phyloP scores from a whole-genome alignment of 306 rosid species.

The Quercus mongolica region DNA sequence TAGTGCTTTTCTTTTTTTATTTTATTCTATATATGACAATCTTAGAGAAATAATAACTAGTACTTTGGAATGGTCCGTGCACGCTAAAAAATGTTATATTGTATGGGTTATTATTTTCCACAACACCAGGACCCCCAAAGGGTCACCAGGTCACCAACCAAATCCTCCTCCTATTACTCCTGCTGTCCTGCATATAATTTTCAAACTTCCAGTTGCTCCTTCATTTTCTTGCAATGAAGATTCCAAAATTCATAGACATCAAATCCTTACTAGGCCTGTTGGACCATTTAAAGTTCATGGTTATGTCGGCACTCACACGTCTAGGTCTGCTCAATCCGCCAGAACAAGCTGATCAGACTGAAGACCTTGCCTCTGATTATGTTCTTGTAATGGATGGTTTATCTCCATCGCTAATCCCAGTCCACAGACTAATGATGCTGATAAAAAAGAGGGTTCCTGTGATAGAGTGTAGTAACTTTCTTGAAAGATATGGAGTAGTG shows the following conservation, averaged over 20 bases:
- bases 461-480: not conserved
- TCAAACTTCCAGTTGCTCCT: not conserved
- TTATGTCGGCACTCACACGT: not conserved
- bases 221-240: not conserved
- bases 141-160: no score
- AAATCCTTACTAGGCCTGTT: not conserved
- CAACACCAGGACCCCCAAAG: not conserved
- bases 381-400: constrained; percentile 8
- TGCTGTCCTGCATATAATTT: not conserved
- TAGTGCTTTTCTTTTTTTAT: no score
- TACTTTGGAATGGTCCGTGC: no score
- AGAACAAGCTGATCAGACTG: not conserved
- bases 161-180: not conserved
- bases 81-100: no score
- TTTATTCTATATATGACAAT: no score
- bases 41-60: no score
- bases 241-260: not conserved
- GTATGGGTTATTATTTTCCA: not conserved
- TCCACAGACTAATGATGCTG: constrained; percentile 1
- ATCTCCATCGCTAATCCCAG: constrained; percentile 11
- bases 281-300: not conserved
- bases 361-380: not conserved
- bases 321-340: constrained; percentile 9
- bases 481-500: not conserved
- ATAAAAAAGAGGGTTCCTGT: constrained; percentile 29